Evolutionary conservation across 768 basidiomycete genomes (phyloP).

Genomic region (Suillus alpinus): DNA sequence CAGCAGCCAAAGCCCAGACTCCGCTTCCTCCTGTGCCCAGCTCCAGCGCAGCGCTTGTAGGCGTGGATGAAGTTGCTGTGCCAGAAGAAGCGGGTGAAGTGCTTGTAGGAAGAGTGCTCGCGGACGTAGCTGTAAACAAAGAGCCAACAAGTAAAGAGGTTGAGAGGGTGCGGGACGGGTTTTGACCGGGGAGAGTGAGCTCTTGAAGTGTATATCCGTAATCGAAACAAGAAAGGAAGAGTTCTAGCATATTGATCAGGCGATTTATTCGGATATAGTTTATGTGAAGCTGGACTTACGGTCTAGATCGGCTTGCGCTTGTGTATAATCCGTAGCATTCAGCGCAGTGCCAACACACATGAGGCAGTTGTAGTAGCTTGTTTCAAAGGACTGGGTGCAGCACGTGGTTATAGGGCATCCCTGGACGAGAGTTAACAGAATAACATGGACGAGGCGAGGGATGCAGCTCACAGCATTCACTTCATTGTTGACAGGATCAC

Average conservation of each 20-base stretch:
- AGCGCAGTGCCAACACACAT: constrained; percentile 33
- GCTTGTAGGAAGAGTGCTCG: background rate
- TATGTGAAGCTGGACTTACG: constrained; percentile 23
- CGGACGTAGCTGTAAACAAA: background rate
- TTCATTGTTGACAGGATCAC: constrained; percentile 23
- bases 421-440: constrained; percentile 13
- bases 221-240: constrained; percentile 26
- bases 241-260: constrained; percentile 10
- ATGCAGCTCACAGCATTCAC: constrained; percentile 18
- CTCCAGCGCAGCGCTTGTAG: background rate
- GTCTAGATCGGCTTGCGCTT: constrained; percentile 32
- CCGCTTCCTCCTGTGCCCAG: background rate
- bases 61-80: background rate
- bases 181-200: constrained; percentile 25
- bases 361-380: constrained; percentile 40
- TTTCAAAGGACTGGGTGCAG: constrained; percentile 40
- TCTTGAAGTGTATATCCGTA: constrained; percentile 21
- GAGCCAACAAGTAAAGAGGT: background rate
- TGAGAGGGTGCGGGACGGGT: constrained; percentile 9
- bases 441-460: background rate
- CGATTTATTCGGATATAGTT: background rate
- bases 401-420: constrained; percentile 32
- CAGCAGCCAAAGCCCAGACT: background rate
- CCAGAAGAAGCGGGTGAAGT: background rate
- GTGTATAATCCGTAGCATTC: constrained; percentile 25